Evolutionary conservation across 352 stramenopile genomes (phyloP), one percentile per base, ranked within the genome.

Genomic region (Phytophthora sp.): DNA sequence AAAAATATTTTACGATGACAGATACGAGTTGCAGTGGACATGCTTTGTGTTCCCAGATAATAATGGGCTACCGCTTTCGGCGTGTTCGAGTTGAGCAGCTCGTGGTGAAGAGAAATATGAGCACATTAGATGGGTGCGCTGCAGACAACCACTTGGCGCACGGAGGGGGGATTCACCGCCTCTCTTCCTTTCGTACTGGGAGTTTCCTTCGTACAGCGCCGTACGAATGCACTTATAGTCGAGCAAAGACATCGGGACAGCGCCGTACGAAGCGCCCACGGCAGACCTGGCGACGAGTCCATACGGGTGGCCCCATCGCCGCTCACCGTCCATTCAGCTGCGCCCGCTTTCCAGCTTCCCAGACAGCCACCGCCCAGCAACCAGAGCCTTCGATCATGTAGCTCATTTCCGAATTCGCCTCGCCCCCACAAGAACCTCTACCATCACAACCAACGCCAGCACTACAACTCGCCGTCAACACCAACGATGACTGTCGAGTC

Each of bases 321-420:
- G 11, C 21, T 39, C 54, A 45, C 62, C 54, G 32, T 48, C 48
- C 62, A 64, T 55, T 49, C 46, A 59, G 39, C 27, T 28, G 10
- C 37, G 11, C 13, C 31, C 37, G 30, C 41, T 32, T 27, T 20
- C 27, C n/a, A n/a, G n/a, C n/a, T n/a, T n/a, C n/a, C n/a, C n/a
- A n/a, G n/a, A n/a, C n/a, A n/a, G n/a, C n/a, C n/a, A n/a, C n/a
- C n/a, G n/a, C n/a, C n/a, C n/a, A n/a, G n/a, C n/a, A n/a, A n/a
- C n/a, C n/a, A n/a, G n/a, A n/a, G n/a, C 5, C 28, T 10, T 49
- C 26, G 20, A 27, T 10, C 26, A 53, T 38, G 34, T 6, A 54
- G 54, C 23, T 72, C 63, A 72, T 44, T 72, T 54, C 18, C 21
- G 35, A 39, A 68, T 72, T 72, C 28, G 38, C 63, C 20, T 38